These are phyloP conservation scores for Phyllosticta ampelicida DNA, from an alignment of 2,329 filamentous ascomycete species.

Conservation along the genomic window DNA sequence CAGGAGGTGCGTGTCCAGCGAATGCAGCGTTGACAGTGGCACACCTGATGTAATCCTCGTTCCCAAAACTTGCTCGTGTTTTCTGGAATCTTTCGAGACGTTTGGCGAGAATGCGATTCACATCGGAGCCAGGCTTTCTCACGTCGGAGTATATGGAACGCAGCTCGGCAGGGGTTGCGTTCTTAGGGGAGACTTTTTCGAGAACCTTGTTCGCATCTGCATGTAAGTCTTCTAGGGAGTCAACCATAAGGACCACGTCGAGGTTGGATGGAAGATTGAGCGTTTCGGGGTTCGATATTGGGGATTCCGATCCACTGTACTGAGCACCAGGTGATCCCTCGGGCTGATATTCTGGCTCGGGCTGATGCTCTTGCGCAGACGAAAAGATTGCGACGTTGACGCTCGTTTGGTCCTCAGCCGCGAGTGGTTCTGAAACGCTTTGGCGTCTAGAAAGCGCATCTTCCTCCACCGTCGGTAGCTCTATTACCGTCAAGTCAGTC, in stretches of 20 bases:
- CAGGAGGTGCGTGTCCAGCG: neutral
- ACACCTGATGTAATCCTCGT: constrained; percentile 31
- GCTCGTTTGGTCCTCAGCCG: neutral
- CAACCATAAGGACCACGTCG: constrained; percentile 32
- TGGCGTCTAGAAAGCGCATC: constrained; percentile 13
- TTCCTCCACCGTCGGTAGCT: constrained; percentile 13
- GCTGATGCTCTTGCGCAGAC: neutral
- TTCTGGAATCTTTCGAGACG: constrained; percentile 23
- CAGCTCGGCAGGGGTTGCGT: neutral
- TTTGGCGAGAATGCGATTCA: constrained; percentile 10
- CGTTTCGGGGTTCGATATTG: constrained; percentile 30
- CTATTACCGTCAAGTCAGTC: neutral
- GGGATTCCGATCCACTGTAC: constrained; percentile 38
- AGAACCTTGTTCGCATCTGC: constrained; percentile 20
- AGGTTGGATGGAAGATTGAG: constrained; percentile 18
- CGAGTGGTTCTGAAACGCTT: constrained; percentile 11
- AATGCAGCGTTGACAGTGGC: neutral
- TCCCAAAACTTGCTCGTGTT: constrained; percentile 26
- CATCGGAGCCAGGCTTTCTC: constrained; percentile 22
- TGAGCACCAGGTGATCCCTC: constrained; percentile 26
- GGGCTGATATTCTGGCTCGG: neutral
- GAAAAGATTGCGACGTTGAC: neutral
- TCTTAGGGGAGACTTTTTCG: constrained; percentile 20
- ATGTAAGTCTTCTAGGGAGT: constrained; percentile 29
- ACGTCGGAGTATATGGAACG: constrained; percentile 10